Evolutionary conservation across 2,329 filamentous ascomycete genomes (phyloP), one percentile per base, ranked within the genome.

Genomic region (Fusarium pseudocircinatum): DNA sequence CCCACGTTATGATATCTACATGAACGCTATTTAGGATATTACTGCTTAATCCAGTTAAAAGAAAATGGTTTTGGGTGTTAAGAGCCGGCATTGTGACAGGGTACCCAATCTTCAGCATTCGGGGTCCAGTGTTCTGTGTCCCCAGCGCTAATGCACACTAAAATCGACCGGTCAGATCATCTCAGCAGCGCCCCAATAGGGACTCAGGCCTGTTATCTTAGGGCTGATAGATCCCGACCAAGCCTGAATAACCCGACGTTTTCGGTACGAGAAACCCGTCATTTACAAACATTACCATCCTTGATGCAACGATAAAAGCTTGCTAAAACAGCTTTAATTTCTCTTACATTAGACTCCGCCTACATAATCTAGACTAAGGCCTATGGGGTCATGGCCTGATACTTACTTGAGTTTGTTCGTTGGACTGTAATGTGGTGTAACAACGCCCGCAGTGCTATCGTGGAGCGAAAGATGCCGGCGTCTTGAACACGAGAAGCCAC

Each of bases 341-440:
- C 5, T 28, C 14, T 28, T 26, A 5, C 0, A 3, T 14, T 20
- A 26, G 18, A 1, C 16, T 26, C 1, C 13, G 20, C 8, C 4
- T 44, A 7, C 5, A 7, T 14, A 7, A 4, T 13, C 12, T 46
- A 18, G 13, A 5, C 14, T 28, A 22, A 28, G 14, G 24, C 43
- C 14, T 46, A 11, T 47, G 13, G 12, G 20, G 6, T 12, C 4
- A 32, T 18, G 22, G 22, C 5, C 5, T 30, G 50, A 54, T 8
- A 2, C 7, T 16, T 2, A 18, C 36, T 30, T 7, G 6, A 7
- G 11, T n/a, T 30, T 18, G 26, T 22, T 37, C 1, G 24, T 12
- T 36, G 16, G 32, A 28, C 3, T 26, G 1, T 11, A 37, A 4
- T 5, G 24, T 16, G 24, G 50, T 28, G 34, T 10, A 56, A 24